Percentiles rank a stretch among this genome's conserved stretches.
Conservation (phyloP, 2,329 filamentous ascomycete species). For the Aspergillus uvarum region DNA sequence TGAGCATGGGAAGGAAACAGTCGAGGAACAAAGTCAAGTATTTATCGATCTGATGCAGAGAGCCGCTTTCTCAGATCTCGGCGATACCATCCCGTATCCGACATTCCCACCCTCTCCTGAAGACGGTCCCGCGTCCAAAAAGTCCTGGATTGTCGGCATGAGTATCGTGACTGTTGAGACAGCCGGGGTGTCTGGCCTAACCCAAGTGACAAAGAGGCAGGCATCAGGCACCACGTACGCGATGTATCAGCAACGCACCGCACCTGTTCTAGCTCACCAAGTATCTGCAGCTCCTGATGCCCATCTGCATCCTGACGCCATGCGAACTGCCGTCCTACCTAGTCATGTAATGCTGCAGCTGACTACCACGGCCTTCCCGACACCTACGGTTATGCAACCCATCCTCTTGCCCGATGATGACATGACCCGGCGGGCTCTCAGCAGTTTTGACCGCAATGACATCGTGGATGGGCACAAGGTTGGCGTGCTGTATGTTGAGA, state of each 20-base stretch:
- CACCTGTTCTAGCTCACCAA: slow-evolving; percentile 47
- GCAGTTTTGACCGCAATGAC: slow-evolving; percentile 79
- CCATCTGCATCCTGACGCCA: slow-evolving; percentile 39
- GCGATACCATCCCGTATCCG: slow-evolving; percentile 58
- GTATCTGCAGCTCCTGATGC: slow-evolving; percentile 41
- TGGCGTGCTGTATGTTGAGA: slow-evolving; percentile 88
- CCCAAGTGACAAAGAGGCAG: slow-evolving; percentile 52
- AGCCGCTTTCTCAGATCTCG: slow-evolving; percentile 79
- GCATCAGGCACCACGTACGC: slow-evolving; percentile 53
- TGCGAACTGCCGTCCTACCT: slow-evolving; percentile 45
- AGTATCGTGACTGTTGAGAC: slow-evolving; percentile 54
- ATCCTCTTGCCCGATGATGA: slow-evolving; percentile 75
- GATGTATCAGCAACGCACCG: slow-evolving; percentile 49
- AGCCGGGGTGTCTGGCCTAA: slow-evolving; percentile 47
- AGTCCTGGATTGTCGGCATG: slow-evolving; percentile 53
- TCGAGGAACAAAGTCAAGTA: slow-evolving; percentile 90
- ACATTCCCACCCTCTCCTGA: slow-evolving; percentile 42
- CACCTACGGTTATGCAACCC: slow-evolving; percentile 59
- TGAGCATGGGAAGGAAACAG: slow-evolving; percentile 67
- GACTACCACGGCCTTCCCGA: slow-evolving; percentile 45
- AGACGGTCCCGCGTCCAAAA: slow-evolving; percentile 45
- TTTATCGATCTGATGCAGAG: slow-evolving; percentile 94
- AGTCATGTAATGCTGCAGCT: slow-evolving; percentile 49
- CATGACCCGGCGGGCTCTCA: slow-evolving; percentile 70
- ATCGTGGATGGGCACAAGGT: slow-evolving; percentile 95